Base-by-base conservation (phyloP, 75 land plant genomes). In the Isoetes taiwanensis region DNA sequence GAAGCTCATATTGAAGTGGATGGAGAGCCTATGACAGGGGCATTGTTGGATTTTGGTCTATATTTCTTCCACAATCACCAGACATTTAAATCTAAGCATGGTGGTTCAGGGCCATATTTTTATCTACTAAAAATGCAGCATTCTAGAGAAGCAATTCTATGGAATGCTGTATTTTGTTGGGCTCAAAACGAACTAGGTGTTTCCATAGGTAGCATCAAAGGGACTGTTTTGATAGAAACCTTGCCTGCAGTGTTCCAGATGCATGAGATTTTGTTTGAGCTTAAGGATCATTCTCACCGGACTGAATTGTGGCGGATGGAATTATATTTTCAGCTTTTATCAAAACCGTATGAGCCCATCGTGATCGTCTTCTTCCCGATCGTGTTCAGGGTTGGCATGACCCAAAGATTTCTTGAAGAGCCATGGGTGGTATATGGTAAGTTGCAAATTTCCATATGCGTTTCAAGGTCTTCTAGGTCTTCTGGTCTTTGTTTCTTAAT, bases 111-210 rank as follows among this genome's bases (percentile, higher is more conserved):
- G 0, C 96, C 96, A 17, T 90, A 82, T 78, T 90, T 90, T 67
- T 90, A 90, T 61, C 93, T 90, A 24, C 93, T 91, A 19, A 90
- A 90, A 54, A 86, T 90, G 87, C 94, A 90, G 71, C 79, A 86
- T 58, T 86, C 96, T 4, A 76, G 85, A 74, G 96, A 90, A 61
- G 91, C 96, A 4, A 81, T 64, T 34, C 72, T 90, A 55, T 86
- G 96, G 96, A 90, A 90, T 61, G 40, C 68, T 38, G 86, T 86
- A 30, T 90, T 90, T 67, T 84, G 86, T 65, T 54, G 76, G 52
- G 96, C 96, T 9, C 80, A 90, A 74, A 70, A 76, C 59, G 35
- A 46, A 23, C 66, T 69, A 23, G 73, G 81, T n/a, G 82, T 80
- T 1, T 72, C 75, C 4, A 71, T 62, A 17, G 86, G 96, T 3